Percentiles rank a stretch among this genome's conserved stretches.
Evolutionary conservation across 2,329 filamentous ascomycete species (phyloP).

Genomic region (Penicillium sp.): DNA sequence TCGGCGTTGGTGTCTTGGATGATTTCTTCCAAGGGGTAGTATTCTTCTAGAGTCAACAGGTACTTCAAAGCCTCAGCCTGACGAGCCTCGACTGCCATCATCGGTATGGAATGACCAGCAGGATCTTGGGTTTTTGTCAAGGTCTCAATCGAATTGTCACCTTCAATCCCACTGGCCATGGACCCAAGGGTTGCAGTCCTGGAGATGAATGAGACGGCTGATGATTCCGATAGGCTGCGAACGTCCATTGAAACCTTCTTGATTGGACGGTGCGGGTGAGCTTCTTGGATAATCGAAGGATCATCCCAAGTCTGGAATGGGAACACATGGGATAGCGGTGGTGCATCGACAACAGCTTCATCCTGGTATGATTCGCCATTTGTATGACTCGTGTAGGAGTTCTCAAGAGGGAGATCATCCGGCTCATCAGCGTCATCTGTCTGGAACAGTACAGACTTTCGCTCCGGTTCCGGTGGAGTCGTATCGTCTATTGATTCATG

Average conservation of each 20-base stretch:
- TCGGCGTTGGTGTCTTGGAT: conserved; percentile 85
- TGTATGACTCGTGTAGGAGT: conserved; percentile 22
- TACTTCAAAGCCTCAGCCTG: conserved; percentile 73
- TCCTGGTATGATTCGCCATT: conserved; percentile 17
- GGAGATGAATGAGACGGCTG: conserved; percentile 78
- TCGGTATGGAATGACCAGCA: conserved; percentile 77
- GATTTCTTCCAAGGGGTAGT: conserved; percentile 69
- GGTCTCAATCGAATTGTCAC: conserved; percentile 77
- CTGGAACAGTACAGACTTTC: conserved; percentile 31
- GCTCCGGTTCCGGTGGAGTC: conserved; percentile 41
- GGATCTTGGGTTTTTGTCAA: conserved; percentile 56
- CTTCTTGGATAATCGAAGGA: conserved; percentile 41
- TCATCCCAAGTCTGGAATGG: conserved; percentile 71
- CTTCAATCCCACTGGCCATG: conserved; percentile 69
- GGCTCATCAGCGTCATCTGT: conserved; percentile 35
- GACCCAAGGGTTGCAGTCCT: conserved; percentile 75
- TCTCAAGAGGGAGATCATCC: conserved; percentile 23
- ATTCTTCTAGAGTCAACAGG: conserved; percentile 71
- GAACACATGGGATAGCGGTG: conserved; percentile 75
- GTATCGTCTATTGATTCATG: conserved; percentile 36
- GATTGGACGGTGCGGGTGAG: conserved; percentile 49
- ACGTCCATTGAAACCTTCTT: conserved; percentile 90
- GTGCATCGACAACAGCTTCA: conserved; percentile 27
- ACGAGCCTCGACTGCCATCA: conserved; percentile 78
- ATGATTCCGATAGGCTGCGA: conserved; percentile 81